phyloP scores from a whole-genome alignment of 2,329 filamentous ascomycete genomes.

The Talaromyces sp. region DNA sequence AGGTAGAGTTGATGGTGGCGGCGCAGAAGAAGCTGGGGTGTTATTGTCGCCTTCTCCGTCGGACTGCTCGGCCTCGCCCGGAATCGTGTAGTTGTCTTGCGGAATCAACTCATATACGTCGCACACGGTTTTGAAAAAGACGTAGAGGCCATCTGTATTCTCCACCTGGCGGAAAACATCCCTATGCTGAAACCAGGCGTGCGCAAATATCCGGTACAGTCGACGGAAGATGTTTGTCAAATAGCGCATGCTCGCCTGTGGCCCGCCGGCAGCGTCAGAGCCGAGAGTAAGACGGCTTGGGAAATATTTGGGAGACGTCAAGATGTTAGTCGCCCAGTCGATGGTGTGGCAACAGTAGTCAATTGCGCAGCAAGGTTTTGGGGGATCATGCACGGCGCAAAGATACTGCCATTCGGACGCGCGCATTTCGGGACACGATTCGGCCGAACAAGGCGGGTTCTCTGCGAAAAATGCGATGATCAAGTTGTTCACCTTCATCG shows the following conservation, averaged over 20 bases:
- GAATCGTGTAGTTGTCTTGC: conserved; percentile 92
- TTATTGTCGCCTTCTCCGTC: conserved; percentile 8
- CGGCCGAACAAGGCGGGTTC: conserved; percentile 76
- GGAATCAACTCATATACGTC: conserved; percentile 86
- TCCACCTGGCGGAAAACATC: conserved; percentile 95
- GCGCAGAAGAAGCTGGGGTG: conserved; percentile 11
- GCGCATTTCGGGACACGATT: conserved; percentile 95
- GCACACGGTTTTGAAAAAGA: conserved; percentile 96
- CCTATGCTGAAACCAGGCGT: conserved; percentile 97
- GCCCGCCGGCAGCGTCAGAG: conserved; percentile 35
- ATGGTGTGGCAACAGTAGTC: conserved; percentile 99
- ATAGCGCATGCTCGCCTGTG: conserved; percentile 52
- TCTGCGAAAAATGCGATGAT: conserved; percentile 93
- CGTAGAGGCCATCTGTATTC: conserved; percentile 81
- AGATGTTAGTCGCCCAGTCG: conserved; percentile 92
- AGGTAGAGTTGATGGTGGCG: conserved; percentile 13
- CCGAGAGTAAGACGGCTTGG: conserved; percentile 71
- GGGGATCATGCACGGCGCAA: conserved; percentile 93
- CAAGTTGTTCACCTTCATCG: conserved; percentile 86
- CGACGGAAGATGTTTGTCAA: conserved; percentile 92
- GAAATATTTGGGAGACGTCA: conserved; percentile 93
- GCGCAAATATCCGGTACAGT: conserved; percentile 93
- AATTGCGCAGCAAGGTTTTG: conserved; percentile 95
- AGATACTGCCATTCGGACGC: conserved; percentile 99
- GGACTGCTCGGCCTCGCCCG: conserved; percentile 79